Percentiles rank a stretch among this genome's conserved stretches.
These are phyloP conservation scores for Citrus sinensis DNA, from an alignment of 345 rosid genomes.

Conservation along the genomic window DVS_A1.0 CM039161.1:20301501-20302000, in stretches of 20 bases:
- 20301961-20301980: slow-evolving; percentile 54
- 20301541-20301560: not conserved
- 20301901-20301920: not conserved
- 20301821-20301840: slow-evolving; percentile 31
- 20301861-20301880: not conserved
- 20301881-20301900: not conserved
- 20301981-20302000: slow-evolving; percentile 96
- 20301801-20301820: slow-evolving; percentile 59
- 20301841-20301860: slow-evolving; percentile 71
- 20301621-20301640: not conserved
- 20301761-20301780: slow-evolving; percentile 52
- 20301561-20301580: not conserved
- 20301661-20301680: not conserved
- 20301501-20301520: not conserved
- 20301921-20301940: not conserved
- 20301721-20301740: not conserved
- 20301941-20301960: slow-evolving; percentile 68
- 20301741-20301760: not conserved
- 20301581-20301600: not conserved
- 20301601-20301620: not conserved
- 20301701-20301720: not conserved
- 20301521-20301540: not conserved
- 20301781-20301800: slow-evolving; percentile 88
- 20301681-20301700: not conserved
- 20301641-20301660: not conserved